A percentile compares a stretch with the other conserved stretches of the same genome.
Evolutionary conservation across 2,329 filamentous ascomycete genomes (phyloP).

Genomic region (Ampelomyces quisqualis): DNA sequence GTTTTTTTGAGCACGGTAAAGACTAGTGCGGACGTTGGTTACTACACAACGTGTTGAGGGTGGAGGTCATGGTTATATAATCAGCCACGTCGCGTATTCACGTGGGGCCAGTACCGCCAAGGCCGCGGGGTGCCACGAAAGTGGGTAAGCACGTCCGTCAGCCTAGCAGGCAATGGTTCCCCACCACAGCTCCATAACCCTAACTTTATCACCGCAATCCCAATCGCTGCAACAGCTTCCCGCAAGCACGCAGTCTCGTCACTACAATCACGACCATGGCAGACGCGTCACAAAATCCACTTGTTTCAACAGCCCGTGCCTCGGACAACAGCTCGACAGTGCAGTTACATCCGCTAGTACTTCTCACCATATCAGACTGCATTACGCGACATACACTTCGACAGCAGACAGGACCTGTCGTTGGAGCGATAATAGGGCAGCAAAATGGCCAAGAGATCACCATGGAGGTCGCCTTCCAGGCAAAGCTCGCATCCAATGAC

Average conservation of each 20-base stretch:
- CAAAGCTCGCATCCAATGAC: slow-evolving; percentile 52
- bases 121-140: no score
- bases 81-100: no score
- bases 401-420: slow-evolving; percentile 70
- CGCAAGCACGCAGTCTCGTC: background rate
- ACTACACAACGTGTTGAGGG: no score
- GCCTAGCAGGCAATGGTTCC: slow-evolving; percentile 5
- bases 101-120: no score
- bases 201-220: slow-evolving; percentile 1
- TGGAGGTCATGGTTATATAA: no score
- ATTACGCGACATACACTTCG: slow-evolving; percentile 88
- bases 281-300: slow-evolving; percentile 42
- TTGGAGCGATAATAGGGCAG: slow-evolving; percentile 86
- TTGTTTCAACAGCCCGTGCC: slow-evolving; percentile 47
- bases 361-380: slow-evolving; percentile 95
- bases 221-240: slow-evolving; percentile 1
- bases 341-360: slow-evolving; percentile 87
- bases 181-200: slow-evolving; percentile 1
- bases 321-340: slow-evolving; percentile 76
- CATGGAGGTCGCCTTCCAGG: slow-evolving; percentile 91
- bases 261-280: slow-evolving; percentile 36
- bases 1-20: no score
- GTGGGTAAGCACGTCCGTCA: slow-evolving; percentile 4
- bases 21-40: no score
- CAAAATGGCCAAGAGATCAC: slow-evolving; percentile 89